phyloP scores from a whole-genome alignment of 2,329 filamentous ascomycete genomes.

The Sphaerulina musiva region DNA sequence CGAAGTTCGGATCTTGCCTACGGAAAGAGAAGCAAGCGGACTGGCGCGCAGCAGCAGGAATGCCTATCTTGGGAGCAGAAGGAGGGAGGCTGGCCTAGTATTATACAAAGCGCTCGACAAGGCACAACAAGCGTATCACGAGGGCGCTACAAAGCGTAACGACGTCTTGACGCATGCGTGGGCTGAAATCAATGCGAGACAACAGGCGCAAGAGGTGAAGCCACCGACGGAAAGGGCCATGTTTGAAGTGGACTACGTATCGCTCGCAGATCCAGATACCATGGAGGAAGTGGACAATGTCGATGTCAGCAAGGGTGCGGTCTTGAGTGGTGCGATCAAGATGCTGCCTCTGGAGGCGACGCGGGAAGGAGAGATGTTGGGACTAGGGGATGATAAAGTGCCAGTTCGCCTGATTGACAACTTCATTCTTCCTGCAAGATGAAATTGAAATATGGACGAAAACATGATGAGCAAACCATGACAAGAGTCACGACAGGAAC shows the following conservation, averaged over 20 bases:
- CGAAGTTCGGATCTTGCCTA: constrained; percentile 66
- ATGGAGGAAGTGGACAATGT: constrained; percentile 71
- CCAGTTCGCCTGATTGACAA: constrained; percentile 90
- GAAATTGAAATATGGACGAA: too few relatives aligned
- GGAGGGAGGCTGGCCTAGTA: constrained; percentile 66
- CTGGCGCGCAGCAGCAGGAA: constrained; percentile 89
- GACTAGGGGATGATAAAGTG: constrained; percentile 65
- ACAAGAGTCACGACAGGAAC: too few relatives aligned
- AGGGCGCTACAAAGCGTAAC: constrained; percentile 50
- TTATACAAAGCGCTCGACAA: constrained; percentile 62
- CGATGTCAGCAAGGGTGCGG: constrained; percentile 64
- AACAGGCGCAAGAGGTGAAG: constrained; percentile 57
- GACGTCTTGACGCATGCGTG: constrained; percentile 68
- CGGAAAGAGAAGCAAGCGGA: constrained; percentile 70
- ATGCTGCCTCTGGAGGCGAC: constrained; percentile 75
- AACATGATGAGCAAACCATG: too few relatives aligned
- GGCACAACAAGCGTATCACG: constrained; percentile 61
- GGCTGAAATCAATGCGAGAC: constrained; percentile 49
- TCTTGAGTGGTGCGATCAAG: constrained; percentile 84
- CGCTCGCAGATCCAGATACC: constrained; percentile 75
- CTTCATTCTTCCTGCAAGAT: constrained; percentile 39
- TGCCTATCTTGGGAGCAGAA: constrained; percentile 75
- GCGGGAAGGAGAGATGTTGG: constrained; percentile 61
- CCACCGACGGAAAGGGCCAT: constrained; percentile 55
- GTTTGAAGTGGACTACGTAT: constrained; percentile 88